Percentiles rank a stretch among this genome's conserved stretches.
Evolutionary conservation across 768 basidiomycete genomes (phyloP).

Genomic region (Cytidiella melzeri): DNA sequence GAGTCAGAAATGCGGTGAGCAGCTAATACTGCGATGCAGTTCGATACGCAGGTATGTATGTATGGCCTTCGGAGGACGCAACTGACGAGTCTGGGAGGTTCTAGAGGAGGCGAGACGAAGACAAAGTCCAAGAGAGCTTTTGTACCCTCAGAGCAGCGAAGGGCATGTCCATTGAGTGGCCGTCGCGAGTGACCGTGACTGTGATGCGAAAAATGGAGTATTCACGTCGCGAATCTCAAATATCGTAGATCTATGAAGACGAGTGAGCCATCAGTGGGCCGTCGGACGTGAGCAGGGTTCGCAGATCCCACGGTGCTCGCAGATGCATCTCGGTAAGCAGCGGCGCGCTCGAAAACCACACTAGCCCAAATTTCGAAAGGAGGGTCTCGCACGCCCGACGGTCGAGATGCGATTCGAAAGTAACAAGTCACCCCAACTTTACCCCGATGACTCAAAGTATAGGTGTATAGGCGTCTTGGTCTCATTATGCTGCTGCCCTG

Average conservation of each 20-base stretch:
- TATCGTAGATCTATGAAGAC: conserved; percentile 1
- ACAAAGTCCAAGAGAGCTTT: not conserved
- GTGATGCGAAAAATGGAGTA: not conserved
- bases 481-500: no score
- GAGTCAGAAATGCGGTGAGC: not conserved
- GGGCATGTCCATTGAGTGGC: not conserved
- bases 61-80: no score
- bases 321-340: not conserved
- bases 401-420: not conserved
- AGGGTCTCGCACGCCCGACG: not conserved
- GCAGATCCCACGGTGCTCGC: not conserved
- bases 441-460: not conserved
- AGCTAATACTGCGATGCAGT: not conserved
- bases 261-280: not conserved
- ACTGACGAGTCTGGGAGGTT: not conserved
- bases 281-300: conserved; percentile 1
- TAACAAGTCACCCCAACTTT: not conserved
- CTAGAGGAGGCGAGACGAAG: not conserved
- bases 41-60: not conserved
- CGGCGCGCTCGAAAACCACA: not conserved
- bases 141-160: not conserved
- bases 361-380: not conserved
- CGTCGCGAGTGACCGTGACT: not conserved
- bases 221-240: not conserved
- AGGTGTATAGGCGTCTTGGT: no score